A percentile compares a stretch with the other conserved stretches of the same genome.
phyloP scores from a whole-genome alignment of 345 rosid genomes.

The Rhizophora apiculata region DNA sequence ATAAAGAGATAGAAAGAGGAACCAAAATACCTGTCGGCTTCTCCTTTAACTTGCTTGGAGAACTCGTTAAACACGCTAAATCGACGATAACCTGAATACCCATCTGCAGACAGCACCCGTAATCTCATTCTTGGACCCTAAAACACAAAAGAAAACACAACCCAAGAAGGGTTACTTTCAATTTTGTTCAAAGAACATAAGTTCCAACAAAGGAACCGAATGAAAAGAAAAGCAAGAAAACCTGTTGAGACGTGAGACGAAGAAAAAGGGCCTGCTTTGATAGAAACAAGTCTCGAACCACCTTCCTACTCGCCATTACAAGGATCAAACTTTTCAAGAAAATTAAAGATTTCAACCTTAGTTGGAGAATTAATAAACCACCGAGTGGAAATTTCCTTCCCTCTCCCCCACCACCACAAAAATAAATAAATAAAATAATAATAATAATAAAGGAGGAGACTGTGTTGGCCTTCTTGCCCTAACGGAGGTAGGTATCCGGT shows the following conservation, averaged over 20 bases:
- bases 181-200: background rate
- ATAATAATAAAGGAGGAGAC: background rate
- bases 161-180: background rate
- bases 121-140: conserved; percentile 44
- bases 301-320: conserved; percentile 73
- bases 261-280: conserved; percentile 44
- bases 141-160: conserved; percentile 13
- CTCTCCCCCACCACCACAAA: background rate
- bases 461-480: background rate
- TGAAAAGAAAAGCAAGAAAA: conserved; percentile 12
- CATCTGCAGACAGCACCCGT: conserved; percentile 35
- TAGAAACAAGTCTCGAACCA: conserved; percentile 62
- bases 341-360: background rate
- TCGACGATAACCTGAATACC: conserved; percentile 39
- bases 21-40: conserved; percentile 49
- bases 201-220: background rate
- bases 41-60: conserved; percentile 71
- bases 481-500: background rate
- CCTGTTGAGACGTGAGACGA: conserved; percentile 44
- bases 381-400: background rate
- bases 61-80: conserved; percentile 81
- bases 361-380: too few relatives aligned
- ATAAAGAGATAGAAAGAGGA: background rate
- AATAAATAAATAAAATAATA: background rate
- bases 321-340: background rate